phyloP scores from a whole-genome alignment of 2,329 filamentous ascomycete genomes.

The Clonostachys rosea region DNA sequence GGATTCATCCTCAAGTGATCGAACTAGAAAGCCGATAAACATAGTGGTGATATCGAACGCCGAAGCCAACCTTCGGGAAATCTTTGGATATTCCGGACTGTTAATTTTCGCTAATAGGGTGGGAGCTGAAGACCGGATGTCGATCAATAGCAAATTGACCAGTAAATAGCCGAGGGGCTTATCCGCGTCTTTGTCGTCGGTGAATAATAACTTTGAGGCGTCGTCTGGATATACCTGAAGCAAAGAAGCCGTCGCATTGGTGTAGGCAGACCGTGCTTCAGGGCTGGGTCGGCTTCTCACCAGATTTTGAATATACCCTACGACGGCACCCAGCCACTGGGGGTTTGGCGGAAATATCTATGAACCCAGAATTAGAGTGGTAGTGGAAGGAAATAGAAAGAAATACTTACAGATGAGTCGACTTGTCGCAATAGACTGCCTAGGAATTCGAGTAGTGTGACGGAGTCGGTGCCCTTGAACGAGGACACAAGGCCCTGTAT shows the following conservation, averaged over 20 bases:
- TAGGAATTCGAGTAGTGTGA: slow-evolving; percentile 55
- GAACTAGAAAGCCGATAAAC: slow-evolving; percentile 54
- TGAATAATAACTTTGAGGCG: slow-evolving; percentile 47
- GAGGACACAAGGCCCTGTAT: slow-evolving; percentile 43
- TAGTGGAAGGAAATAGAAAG: not conserved
- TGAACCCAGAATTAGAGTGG: not conserved
- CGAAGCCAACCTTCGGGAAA: slow-evolving; percentile 50
- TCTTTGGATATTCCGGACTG: slow-evolving; percentile 42
- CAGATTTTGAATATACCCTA: slow-evolving; percentile 45
- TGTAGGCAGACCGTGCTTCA: slow-evolving; percentile 53
- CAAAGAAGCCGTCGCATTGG: slow-evolving; percentile 51
- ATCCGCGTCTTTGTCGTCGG: slow-evolving; percentile 29
- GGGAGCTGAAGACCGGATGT: slow-evolving; percentile 59
- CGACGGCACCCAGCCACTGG: slow-evolving; percentile 45
- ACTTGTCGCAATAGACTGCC: slow-evolving; percentile 45
- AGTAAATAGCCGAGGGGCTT: slow-evolving; percentile 60
- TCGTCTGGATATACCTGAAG: slow-evolving; percentile 47
- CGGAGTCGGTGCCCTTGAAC: slow-evolving; percentile 55
- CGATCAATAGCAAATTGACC: slow-evolving; percentile 60
- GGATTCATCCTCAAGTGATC: slow-evolving; percentile 44
- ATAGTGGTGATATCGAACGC: slow-evolving; percentile 59
- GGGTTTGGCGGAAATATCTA: slow-evolving; percentile 45
- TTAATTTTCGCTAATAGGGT: slow-evolving; percentile 55
- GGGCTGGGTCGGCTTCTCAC: slow-evolving; percentile 50
- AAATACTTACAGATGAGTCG: slow-evolving; percentile 36